phyloP scores from a whole-genome alignment of 495 filamentous ascomycete genomes.

The Cenococcum geophilum region DNA sequence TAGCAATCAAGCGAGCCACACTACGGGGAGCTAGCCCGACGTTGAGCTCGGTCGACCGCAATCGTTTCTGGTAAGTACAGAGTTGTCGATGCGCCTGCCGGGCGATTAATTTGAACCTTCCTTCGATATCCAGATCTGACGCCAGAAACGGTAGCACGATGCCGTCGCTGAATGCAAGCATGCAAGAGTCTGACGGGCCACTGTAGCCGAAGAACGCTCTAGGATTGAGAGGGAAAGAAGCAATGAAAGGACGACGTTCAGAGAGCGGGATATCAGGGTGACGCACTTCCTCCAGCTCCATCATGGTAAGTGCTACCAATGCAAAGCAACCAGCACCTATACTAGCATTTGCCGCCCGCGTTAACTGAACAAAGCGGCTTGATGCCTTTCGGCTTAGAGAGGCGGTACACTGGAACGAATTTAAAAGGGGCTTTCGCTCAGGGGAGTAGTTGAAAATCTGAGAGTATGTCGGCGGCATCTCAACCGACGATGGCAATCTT shows the following conservation, averaged over 20 bases:
- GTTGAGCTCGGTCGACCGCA: conserved; percentile 7
- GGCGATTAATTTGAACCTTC: conserved; percentile 33
- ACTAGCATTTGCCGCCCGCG: conserved; percentile 30
- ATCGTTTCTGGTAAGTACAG: conserved; percentile 36
- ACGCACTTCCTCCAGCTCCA: conserved; percentile 35
- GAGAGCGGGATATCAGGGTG: conserved; percentile 26
- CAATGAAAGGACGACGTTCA: conserved; percentile 33
- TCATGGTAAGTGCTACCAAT: conserved; percentile 37
- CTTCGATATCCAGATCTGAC: conserved; percentile 26
- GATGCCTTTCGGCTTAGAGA: conserved; percentile 22
- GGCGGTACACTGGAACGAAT: conserved; percentile 24
- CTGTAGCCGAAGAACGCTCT: conserved; percentile 34
- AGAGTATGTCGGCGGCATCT: conserved; percentile 29
- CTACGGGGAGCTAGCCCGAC: conserved; percentile 24
- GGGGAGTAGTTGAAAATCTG: conserved; percentile 34
- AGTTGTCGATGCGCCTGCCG: conserved; percentile 35
- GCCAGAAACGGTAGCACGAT: conserved; percentile 37
- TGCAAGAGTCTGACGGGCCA: conserved; percentile 33
- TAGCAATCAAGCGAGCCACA: conserved; percentile 32
- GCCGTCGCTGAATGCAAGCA: conserved; percentile 38
- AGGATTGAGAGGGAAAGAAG: conserved; percentile 39
- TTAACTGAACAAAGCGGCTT: conserved; percentile 28
- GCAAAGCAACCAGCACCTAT: conserved; percentile 38
- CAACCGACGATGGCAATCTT: neutral
- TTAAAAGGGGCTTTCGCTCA: conserved; percentile 28